Percentiles rank a stretch among this genome's conserved stretches.
These are phyloP conservation scores for Phytophthora syringae DNA, from an alignment of 352 stramenopile species.

Conservation along the genomic window DNA sequence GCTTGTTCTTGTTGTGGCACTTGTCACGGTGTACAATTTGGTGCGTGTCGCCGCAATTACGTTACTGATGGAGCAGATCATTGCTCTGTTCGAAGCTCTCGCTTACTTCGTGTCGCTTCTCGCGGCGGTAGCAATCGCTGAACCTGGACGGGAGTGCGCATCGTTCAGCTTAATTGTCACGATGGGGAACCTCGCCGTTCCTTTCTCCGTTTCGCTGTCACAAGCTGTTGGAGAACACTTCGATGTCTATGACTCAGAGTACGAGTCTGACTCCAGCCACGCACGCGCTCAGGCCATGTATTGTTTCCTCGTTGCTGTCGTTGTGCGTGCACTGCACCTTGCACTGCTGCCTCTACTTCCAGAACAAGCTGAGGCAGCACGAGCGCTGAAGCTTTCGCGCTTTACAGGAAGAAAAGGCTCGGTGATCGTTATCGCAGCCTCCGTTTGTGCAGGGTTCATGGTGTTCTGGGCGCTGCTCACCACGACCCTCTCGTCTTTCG, in stretches of 20 bases:
- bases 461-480: constrained; percentile 62
- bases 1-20: constrained; percentile 42
- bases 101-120: constrained; percentile 62
- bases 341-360: constrained; percentile 50
- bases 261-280: constrained; percentile 45
- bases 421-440: constrained; percentile 36
- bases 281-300: constrained; percentile 54
- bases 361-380: constrained; percentile 41
- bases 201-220: constrained; percentile 63
- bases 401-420: constrained; percentile 28
- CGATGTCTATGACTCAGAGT: constrained; percentile 66
- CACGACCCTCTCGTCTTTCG: constrained; percentile 55
- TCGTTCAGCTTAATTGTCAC: constrained; percentile 63
- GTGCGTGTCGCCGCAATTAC: constrained; percentile 55
- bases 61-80: constrained; percentile 60
- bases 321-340: constrained; percentile 46
- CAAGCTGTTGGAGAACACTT: constrained; percentile 70
- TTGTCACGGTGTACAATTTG: constrained; percentile 66
- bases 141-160: constrained; percentile 52
- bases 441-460: constrained; percentile 42
- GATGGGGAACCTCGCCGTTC: constrained; percentile 57
- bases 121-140: constrained; percentile 49
- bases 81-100: constrained; percentile 55
- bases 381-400: constrained; percentile 36
- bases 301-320: constrained; percentile 50